Conservation (phyloP, 1,284 basidiomycete species). For the Ceratobasidium sp. region DNA sequence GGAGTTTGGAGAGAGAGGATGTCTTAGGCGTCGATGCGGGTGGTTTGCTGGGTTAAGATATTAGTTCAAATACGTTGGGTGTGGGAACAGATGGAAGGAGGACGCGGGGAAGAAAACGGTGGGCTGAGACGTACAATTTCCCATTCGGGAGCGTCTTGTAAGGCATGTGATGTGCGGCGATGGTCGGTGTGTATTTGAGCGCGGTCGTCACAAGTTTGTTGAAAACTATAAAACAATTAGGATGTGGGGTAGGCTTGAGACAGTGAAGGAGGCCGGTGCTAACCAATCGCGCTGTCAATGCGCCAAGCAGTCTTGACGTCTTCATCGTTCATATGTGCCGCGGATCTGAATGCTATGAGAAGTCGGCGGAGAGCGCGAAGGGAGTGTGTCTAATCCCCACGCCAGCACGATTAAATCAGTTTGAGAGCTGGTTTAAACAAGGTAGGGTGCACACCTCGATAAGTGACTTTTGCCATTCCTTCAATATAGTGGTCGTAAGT, state of each 20-base stretch:
- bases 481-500: constrained; percentile 80
- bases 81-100: too few species aligned
- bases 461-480: constrained; percentile 90
- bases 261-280: constrained; percentile 45
- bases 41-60: constrained; percentile 67
- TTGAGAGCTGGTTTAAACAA: neutral
- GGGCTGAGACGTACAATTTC: constrained; percentile 72
- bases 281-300: constrained; percentile 81
- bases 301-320: constrained; percentile 70
- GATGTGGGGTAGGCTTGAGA: neutral
- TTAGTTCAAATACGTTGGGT: too few species aligned
- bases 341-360: constrained; percentile 88
- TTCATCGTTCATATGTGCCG: constrained; percentile 89
- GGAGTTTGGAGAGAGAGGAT: constrained; percentile 85
- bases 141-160: constrained; percentile 85
- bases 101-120: constrained; percentile 21
- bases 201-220: constrained; percentile 91
- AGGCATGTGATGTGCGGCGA: constrained; percentile 88
- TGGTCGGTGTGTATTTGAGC: constrained; percentile 90
- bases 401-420: neutral
- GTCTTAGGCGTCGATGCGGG: constrained; percentile 79
- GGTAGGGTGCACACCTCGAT: constrained; percentile 71
- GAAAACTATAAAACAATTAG: constrained; percentile 70
- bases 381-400: constrained; percentile 77
- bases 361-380: constrained; percentile 86